Base-by-base conservation (phyloP, 768 basidiomycete genomes). In the Leccinum pellstonianum region DNA sequence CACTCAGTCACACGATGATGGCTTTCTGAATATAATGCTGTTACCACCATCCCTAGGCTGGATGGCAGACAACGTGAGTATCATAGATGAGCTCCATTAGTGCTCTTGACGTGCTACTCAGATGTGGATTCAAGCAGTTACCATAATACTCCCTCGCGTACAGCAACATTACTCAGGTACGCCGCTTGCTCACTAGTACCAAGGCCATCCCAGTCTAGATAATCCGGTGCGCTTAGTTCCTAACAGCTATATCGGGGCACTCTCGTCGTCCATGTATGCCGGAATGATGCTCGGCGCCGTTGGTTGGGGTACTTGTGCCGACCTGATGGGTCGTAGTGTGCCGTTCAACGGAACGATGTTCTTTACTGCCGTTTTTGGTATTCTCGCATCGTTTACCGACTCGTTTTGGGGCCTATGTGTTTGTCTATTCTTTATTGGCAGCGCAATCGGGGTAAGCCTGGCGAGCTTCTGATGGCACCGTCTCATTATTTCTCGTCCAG, bases 281-380 rank as follows among this genome's bases (percentile, higher is more conserved):
- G 93, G 96, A n/a, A 98, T 98, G 96, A 97, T 98, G 94, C 70
- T 97, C 55, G 93, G 95, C 1, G 90, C 91, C 1, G 76, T 95
- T 7, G 90, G 89, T 4, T 95, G 95, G 95, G 95, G 95, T 58
- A 87, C 91, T 19, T 94, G 91, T 63, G 95, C 95, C 11, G 96
- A 98, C 73, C 75, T 96, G 5, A 77, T 92, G 68, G 97, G 97
- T 2, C 87, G 96, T 38, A 90, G 85, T 58, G 77, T 89, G 2
- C 94, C 95, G 0, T 99, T 98, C 78, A 96, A 98, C 63, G 83
- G 86, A 2, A 98, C 97, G 0, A 82, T 99, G 1, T 89, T 91
- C 72, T 86, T 98, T 69, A 95, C 96, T 0, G 80, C 94, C 19
- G 43, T 96, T 1, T 99, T 98, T 68, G 96, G 95, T 5, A 76